These are phyloP conservation scores for Sicyos edulis DNA, from an alignment of 306 rosid species.

Conservation along the genomic window DNA sequence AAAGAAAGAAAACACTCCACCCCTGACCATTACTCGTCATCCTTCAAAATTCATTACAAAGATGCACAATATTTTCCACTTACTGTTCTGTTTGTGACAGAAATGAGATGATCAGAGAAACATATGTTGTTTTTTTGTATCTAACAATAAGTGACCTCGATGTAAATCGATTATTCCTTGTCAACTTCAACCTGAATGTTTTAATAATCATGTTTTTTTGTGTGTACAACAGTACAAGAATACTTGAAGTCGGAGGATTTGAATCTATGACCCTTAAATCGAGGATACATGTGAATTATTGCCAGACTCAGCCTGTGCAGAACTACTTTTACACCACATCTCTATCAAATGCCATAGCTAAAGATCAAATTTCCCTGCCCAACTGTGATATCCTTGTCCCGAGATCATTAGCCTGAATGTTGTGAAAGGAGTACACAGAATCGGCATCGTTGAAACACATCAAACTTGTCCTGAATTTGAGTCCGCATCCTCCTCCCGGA, in stretches of 20 bases:
- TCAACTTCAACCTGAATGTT: too few relatives aligned
- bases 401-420: neutral
- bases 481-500: constrained; percentile 40
- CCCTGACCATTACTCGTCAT: constrained; percentile 35
- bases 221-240: too few relatives aligned
- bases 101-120: neutral
- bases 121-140: neutral
- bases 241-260: too few relatives aligned
- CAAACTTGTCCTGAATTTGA: constrained; percentile 43
- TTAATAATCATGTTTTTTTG: too few relatives aligned
- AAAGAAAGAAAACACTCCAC: constrained; percentile 37
- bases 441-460: neutral
- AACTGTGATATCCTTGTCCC: neutral
- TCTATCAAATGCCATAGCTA: neutral
- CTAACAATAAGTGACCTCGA: neutral
- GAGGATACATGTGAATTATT: too few relatives aligned
- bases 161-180: too few relatives aligned
- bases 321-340: too few relatives aligned
- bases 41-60: constrained; percentile 60
- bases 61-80: constrained; percentile 67
- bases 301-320: too few relatives aligned
- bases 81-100: constrained; percentile 56
- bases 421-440: neutral
- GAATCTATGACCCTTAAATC: too few relatives aligned
- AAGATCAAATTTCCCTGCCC: neutral